Percentiles rank a stretch among this genome's conserved stretches.
Conservation (phyloP, 1,284 basidiomycete genomes). For the Marasmius tenuissimus region DNA sequence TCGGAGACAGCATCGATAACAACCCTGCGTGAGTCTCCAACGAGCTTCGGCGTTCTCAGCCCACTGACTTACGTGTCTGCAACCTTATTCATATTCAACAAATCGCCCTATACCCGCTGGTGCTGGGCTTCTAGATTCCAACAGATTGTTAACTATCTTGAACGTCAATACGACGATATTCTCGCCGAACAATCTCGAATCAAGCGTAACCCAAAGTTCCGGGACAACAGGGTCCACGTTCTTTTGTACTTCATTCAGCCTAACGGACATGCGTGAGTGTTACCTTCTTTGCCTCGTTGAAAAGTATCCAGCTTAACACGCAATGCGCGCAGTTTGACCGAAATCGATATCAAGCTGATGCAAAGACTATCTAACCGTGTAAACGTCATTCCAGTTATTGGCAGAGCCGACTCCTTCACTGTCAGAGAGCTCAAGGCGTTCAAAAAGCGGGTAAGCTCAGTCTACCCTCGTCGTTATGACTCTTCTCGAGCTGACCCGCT, state of each 20-base stretch:
- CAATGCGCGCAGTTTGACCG: constrained; percentile 65
- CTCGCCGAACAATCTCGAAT: constrained; percentile 97
- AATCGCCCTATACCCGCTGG: neutral
- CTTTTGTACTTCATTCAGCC: constrained; percentile 97
- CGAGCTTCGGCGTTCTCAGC: neutral
- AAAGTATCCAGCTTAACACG: constrained; percentile 2
- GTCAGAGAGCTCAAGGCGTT: constrained; percentile 85
- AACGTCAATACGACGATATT: constrained; percentile 98
- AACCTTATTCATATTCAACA: constrained; percentile 12
- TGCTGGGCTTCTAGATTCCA: constrained; percentile 63
- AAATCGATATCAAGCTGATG: constrained; percentile 99
- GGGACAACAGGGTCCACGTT: constrained; percentile 93
- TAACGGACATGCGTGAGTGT: constrained; percentile 49
- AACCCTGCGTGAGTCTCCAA: constrained; percentile 77
- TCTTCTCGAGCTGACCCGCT: neutral
- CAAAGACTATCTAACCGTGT: constrained; percentile 90
- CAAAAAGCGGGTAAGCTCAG: constrained; percentile 81
- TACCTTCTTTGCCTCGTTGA: neutral
- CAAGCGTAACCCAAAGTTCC: constrained; percentile 98
- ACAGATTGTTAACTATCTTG: constrained; percentile 93
- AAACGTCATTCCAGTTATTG: constrained; percentile 98
- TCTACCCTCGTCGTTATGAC: neutral
- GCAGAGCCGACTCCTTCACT: constrained; percentile 93
- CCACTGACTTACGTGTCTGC: constrained; percentile 9
- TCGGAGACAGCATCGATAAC: constrained; percentile 97